Evolutionary conservation across 257 asterid species (phyloP).

Genomic region (Solanum etuberosum): DNA sequence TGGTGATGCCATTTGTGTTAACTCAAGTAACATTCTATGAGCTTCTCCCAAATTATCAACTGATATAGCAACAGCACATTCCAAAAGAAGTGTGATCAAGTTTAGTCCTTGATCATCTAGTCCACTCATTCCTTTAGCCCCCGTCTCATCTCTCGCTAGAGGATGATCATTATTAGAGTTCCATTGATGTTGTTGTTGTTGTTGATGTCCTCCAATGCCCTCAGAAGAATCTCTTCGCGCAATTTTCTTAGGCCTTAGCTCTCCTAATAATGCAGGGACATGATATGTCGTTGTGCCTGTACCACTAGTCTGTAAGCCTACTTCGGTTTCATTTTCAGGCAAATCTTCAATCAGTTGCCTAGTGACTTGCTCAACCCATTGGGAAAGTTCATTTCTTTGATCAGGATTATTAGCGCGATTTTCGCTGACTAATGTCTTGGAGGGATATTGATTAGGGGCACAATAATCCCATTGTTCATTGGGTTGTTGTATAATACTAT

Average conservation of each 20-base stretch:
- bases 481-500: slow-evolving; percentile 31
- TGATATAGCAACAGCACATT: slow-evolving; percentile 73
- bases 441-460: background rate
- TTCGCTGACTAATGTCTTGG: background rate
- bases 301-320: background rate
- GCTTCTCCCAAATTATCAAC: slow-evolving; percentile 67
- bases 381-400: slow-evolving; percentile 37
- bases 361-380: slow-evolving; percentile 63
- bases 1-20: slow-evolving; percentile 56
- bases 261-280: slow-evolving; percentile 20
- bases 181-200: slow-evolving; percentile 4
- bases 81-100: slow-evolving; percentile 40
- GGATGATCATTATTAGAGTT: background rate
- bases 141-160: background rate
- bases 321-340: slow-evolving; percentile 19
- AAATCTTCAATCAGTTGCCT: slow-evolving; percentile 48
- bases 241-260: slow-evolving; percentile 23
- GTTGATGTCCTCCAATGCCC: background rate
- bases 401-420: slow-evolving; percentile 5
- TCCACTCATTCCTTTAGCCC: background rate
- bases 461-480: slow-evolving; percentile 21
- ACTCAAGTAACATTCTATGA: slow-evolving; percentile 54
- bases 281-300: background rate
- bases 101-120: slow-evolving; percentile 33
- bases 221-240: slow-evolving; percentile 14